Evolutionary conservation across 2,329 filamentous ascomycete species (phyloP).

Genomic region (Fusarium sp.): DNA sequence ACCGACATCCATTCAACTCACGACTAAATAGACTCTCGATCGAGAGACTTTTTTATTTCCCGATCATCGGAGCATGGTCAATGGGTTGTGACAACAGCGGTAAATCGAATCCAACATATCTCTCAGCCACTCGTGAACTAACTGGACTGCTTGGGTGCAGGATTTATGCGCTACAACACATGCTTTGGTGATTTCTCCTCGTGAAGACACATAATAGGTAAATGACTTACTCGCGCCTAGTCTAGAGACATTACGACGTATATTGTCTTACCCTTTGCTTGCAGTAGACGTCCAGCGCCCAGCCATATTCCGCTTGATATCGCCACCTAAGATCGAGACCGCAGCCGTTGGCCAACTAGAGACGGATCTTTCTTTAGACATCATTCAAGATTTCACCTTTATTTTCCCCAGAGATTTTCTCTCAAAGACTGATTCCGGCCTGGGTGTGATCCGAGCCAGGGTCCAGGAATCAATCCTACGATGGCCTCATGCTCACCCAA

Average conservation of each 20-base stretch:
- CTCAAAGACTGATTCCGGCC: background rate
- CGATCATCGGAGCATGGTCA: conserved; percentile 3
- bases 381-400: background rate
- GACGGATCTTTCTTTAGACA: background rate
- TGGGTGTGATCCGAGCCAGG: background rate
- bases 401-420: background rate
- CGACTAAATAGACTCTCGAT: background rate
- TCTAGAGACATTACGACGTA: background rate
- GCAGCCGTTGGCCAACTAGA: background rate
- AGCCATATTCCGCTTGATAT: background rate
- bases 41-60: background rate
- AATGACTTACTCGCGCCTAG: background rate
- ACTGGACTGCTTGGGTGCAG: background rate
- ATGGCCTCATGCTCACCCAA: conserved; percentile 18
- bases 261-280: background rate
- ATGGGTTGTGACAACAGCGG: background rate
- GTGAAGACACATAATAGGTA: background rate
- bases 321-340: background rate
- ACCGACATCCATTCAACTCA: background rate
- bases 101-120: background rate
- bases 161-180: background rate
- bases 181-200: background rate
- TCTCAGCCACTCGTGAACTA: background rate
- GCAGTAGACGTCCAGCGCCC: background rate
- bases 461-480: background rate